A percentile compares a stretch with the other conserved stretches of the same genome.
Evolutionary conservation across 345 rosid species (phyloP).

Genomic region (Citrus mangshanensis): DNA sequence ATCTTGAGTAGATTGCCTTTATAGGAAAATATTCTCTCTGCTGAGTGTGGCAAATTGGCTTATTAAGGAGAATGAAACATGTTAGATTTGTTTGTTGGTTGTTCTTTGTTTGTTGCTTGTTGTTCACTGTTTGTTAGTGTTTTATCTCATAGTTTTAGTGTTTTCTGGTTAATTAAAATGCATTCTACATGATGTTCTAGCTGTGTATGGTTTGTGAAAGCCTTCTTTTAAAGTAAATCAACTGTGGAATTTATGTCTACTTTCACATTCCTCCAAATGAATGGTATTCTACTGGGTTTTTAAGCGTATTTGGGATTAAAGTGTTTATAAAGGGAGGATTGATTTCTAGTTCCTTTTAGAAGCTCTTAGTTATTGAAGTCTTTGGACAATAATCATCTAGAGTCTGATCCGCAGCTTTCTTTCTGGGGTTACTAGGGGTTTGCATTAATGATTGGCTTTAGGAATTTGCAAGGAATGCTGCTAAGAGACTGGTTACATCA

Average conservation of each 20-base stretch:
- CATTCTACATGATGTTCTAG: not conserved
- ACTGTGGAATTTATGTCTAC: not conserved
- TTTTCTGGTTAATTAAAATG: constrained; percentile 10
- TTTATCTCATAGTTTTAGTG: not conserved
- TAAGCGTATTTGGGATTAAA: not conserved
- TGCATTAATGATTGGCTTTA: not conserved
- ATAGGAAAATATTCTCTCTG: not conserved
- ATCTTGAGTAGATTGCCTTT: not conserved
- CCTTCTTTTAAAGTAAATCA: not conserved
- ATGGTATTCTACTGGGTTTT: not conserved
- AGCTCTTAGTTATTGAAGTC: not conserved
- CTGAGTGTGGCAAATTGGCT: not conserved
- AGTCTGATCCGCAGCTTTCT: not conserved
- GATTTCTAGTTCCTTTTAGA: too few species aligned
- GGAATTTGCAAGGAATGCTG: not conserved
- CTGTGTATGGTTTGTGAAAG: not conserved
- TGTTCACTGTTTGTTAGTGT: not conserved
- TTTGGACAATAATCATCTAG: not conserved
- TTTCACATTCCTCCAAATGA: not conserved
- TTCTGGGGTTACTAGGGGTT: not conserved
- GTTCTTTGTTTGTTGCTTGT: not conserved
- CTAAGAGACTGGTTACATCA: not conserved
- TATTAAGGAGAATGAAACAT: constrained; percentile 3
- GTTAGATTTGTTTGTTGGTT: constrained; percentile 2
- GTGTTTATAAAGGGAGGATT: not conserved